Evolutionary conservation across 1,284 basidiomycete genomes (phyloP), one percentile per base, ranked within the genome.

Genomic region (Trametes polyzona): DNA sequence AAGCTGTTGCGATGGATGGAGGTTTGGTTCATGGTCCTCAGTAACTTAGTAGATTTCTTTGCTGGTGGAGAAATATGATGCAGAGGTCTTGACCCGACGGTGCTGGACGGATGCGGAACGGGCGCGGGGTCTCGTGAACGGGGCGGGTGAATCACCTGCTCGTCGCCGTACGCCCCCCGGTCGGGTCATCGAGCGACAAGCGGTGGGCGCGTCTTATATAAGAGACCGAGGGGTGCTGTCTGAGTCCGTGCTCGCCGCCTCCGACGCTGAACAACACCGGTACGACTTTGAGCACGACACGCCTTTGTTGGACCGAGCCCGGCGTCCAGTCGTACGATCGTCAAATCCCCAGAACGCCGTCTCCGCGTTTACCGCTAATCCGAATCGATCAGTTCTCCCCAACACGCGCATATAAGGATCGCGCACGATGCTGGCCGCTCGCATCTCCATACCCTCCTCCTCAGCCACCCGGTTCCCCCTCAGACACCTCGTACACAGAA

Each of bases 11-110:
- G 78, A 52, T 88, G 84, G 83, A 56, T 94, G 57, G 83, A 90
- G 65, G 73, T 78, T 12, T 94, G 92, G 92, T 83, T 92, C 48
- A 77, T 90, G 76, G 77, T 93, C 29, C 72, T 93, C 14, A 78
- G 84, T 27, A 82, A 77, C 48, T 79, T 86, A 23, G 78, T 93
- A 5, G 79, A 88, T 70, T 62, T 69, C 17, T 56, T 52, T 11
- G 53, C 41, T 6, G 65, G 63, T 14, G 43, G 43, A n/a, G 16
- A 32, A 16, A 12, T 16, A 58, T 51, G 47, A 43, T n/a, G n/a
- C n/a, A 29, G n/a, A 30, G 9, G 10, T 23, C 11, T 29, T 21
- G 17, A 39, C 33, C 17, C 21, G 10, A 17, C 17, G 27, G 29
- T n/a, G 16, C 17, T 26, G 40, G 14, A 17, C 35, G 43, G 30